These are phyloP conservation scores for Amaranthus palmeri DNA, from an alignment of 148 eudicot species.

Conservation along the genomic window DNA sequence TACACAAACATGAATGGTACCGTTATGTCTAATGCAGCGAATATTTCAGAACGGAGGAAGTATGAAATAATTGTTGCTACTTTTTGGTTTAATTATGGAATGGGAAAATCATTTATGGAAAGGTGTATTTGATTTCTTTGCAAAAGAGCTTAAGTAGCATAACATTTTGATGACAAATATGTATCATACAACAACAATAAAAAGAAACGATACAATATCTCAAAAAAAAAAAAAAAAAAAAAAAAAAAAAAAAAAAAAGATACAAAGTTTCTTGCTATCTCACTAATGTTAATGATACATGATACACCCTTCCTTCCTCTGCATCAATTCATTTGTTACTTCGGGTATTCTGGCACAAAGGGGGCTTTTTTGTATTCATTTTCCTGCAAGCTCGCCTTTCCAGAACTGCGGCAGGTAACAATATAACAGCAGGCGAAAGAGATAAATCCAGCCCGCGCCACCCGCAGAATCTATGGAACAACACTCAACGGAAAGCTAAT, in stretches of 20 bases:
- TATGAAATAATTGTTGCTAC: too few species aligned
- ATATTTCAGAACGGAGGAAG: too few species aligned
- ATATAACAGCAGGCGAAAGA: conserved; percentile 26
- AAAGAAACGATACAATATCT: too few species aligned
- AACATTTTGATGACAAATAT: conserved; percentile 8
- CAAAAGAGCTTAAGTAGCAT: not conserved
- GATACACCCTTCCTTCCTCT: not conserved
- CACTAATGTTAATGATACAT: conserved; percentile 5
- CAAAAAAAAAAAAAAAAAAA: too few species aligned
- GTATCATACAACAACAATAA: conserved; percentile 16
- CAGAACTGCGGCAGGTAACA: conserved; percentile 23
- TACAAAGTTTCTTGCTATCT: conserved; percentile 1
- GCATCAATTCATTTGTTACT: not conserved
- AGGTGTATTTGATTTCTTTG: not conserved
- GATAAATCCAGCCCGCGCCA: conserved; percentile 3
- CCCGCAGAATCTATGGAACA: conserved; percentile 3
- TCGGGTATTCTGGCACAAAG: not conserved
- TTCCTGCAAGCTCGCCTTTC: conserved; percentile 23
- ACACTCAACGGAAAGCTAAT: not conserved
- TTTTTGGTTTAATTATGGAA: too few species aligned
- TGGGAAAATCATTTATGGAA: not conserved
- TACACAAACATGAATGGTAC: too few species aligned
- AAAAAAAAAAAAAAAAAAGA: not conserved
- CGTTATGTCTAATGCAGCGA: too few species aligned
- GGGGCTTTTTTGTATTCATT: conserved; percentile 3